Base-by-base conservation (phyloP, 176 grass and related monocot genomes). In the Urochloa ruziziensis region DNA sequence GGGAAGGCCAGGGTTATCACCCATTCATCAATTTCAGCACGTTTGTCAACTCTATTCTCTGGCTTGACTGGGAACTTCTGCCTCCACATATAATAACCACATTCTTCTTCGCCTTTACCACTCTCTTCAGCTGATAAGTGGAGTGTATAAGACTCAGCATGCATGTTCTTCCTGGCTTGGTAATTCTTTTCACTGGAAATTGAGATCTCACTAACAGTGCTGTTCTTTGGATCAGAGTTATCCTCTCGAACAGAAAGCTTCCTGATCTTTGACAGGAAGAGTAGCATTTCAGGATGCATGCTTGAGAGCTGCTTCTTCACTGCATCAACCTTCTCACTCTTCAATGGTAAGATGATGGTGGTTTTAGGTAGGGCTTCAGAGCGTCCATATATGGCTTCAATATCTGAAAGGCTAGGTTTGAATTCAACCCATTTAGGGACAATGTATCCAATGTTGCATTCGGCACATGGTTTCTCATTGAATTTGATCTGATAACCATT, bases 401-500 rank as follows among this genome's bases (percentile, higher is more conserved):
- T 87, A 42, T 94, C 91, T n/a, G 86, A 69, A 28, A 91, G 10
- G 35, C 47, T 91, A 11, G 94, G 87, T 35, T 61, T 83, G 3
- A 80, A 66, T 19, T 94, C 84, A 23, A 97, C 89, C 94, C 91
- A 97, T 47, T 94, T 79, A 24, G 94, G 94, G 3, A 97, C 94
- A 83, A 97, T 91, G 79, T 94, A 97, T 39, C 94, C 94, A 54
- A 97, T 67, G 24, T 80, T 84, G 46, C 46, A 97, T 54, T 97
- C 94, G 42, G 82, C 33, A 33, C 91, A 94, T 6, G 91, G 91
- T 28, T 88, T 80, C 73, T 94, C 94, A 56, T 64, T 86, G 21
- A 97, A 97, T 43, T 77, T 93, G 19, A 97, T 97, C 39, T 97
- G 89, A 75, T 97, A 97, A 3, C 94, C 91, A 25, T 97, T 97